Base-by-base conservation (phyloP, 1,284 basidiomycete genomes). In the Sporisorium exsertum region DNA sequence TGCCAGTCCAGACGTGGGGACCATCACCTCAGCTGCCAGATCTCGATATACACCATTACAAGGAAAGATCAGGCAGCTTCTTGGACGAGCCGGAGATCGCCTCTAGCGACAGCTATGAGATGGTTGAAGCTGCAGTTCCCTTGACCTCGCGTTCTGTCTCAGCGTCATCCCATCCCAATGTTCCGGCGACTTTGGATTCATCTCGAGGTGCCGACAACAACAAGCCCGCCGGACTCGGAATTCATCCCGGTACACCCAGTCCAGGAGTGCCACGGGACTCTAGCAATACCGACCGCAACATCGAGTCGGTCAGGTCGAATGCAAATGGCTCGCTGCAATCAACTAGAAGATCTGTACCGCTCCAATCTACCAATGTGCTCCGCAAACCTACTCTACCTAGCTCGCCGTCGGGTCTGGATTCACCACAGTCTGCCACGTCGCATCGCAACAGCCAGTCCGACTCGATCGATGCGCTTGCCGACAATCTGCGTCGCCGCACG, bases 1-100 rank as follows among this genome's bases (percentile, higher is more conserved):
- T 55, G 24, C 62, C 56, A 24, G 68, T 65, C 37, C 58, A 70
- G 16, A 42, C 58, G 16, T 81, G 80, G 80, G 76, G 69, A 2
- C 79, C 76, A 0, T 72, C 65, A 10, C 80, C 80, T 15, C 66
- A 69, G 51, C 58, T 81, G 27, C 80, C 72, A 18, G 68, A 68
- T 20, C 65, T 80, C n/a, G 66, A 63, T 40, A 62, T 71, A 15
- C 60, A 64, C 27, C 64, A 56, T 26, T 68, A 66, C 58, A 65
- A 61, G 55, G 61, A 71, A 54, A 64, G 76, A 27, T 65, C 61
- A 1, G 73, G 72, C 26, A 81, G 78, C 64, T 81, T 79, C 55
- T 51, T 81, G 51, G 78, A 75, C 26, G 79, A 80, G 22, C 58
- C 52, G 2, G 75, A 77, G 26, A 50, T 64, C 18, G 64, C 65